Base-by-base conservation (phyloP, 139 green algal species). In the Auxenochlorella pyrenoidosa region DNA sequence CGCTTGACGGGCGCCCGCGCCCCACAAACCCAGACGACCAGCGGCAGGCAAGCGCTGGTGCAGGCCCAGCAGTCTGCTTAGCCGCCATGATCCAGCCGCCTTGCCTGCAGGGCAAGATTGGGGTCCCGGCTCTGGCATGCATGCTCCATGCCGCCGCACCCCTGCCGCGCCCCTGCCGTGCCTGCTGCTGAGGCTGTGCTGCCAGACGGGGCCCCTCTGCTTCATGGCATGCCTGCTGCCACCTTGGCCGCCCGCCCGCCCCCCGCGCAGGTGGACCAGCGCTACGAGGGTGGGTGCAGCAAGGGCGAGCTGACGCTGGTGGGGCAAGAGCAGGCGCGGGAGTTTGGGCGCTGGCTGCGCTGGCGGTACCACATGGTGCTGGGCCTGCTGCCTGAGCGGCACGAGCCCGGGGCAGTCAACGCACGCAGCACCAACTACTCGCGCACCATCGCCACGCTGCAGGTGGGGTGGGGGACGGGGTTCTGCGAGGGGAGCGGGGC, bases 221-320 rank as follows among this genome's bases (percentile, higher is more conserved):
- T 28, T 34, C 51, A 21, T 6, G 34, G 41, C 24, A 59, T 34
- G 10, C n/a, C n/a, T 81, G 24, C 6, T 85, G 60, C 34, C 28
- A 38, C 60, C 15, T 54, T 43, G 0, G 13, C 51, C 36, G 2
- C 21, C 34, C 2, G 51, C 54, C 54, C 1, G 41, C 43, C 28
- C 18, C 10, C 40, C 3, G 72, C 78, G 47, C 91, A 96, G 92
- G 90, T 95, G 43, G 34, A 65, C 24, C n/a, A 75, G 44, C 70
- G 86, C 4, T 88, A 94, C 68, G 70, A 83, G 6, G 94, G 94
- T 26, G 93, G 93, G n/a, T 95, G 93, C 86, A 86, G 84, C 77
- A 95, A 94, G 89, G 94, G 94, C 26, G 91, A 96, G 92, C 94
- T 97, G 13, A 97, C 94, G 0, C 72, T 86, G 32, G n/a, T 93